Conservation (phyloP, 306 rosid species). For the Castanopsis chinensis region DNA sequence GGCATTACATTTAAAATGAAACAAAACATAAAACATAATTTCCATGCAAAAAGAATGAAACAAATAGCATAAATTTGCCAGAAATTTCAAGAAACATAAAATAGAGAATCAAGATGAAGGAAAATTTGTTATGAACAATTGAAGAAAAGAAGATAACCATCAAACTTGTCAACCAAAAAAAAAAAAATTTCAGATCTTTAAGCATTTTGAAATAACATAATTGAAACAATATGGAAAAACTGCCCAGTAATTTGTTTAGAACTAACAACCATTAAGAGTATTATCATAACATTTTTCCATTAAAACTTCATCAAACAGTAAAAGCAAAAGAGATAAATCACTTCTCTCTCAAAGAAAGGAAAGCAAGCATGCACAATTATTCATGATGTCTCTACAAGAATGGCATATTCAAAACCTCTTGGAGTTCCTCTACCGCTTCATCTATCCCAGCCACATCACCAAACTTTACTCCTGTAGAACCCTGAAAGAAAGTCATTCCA, state of each 20-base stretch:
- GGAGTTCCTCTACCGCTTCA: conserved; percentile 97
- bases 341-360: not conserved
- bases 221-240: not conserved
- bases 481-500: conserved; percentile 54
- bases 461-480: conserved; percentile 93
- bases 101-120: not conserved
- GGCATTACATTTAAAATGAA: conserved; percentile 15
- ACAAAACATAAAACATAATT: conserved; percentile 5
- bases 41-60: not conserved
- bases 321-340: not conserved
- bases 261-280: not conserved
- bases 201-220: not conserved
- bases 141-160: conserved; percentile 3
- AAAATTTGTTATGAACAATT: not conserved
- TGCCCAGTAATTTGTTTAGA: not conserved
- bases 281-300: conserved; percentile 1
- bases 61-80: not conserved
- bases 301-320: not conserved
- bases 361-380: not conserved
- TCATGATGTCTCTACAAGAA: not conserved
- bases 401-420: conserved; percentile 55
- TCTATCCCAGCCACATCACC: conserved; percentile 96
- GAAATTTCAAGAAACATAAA: not conserved
- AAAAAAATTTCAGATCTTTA: not conserved
- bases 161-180: not conserved